phyloP scores from a whole-genome alignment of 2,329 filamentous ascomycete genomes.

The Penicillium fuscoglaucum region DNA sequence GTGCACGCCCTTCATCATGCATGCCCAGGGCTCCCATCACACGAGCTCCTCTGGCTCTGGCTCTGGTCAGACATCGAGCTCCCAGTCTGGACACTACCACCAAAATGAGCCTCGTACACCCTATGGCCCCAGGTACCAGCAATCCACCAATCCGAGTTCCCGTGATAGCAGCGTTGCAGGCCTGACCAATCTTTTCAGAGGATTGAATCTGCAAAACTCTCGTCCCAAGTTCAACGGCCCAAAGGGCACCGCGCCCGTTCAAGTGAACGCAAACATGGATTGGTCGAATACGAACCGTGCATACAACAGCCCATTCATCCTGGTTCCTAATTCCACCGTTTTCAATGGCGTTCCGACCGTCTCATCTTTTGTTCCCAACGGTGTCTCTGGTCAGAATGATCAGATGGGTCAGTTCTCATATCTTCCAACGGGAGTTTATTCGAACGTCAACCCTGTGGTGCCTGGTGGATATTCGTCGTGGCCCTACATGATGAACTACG shows the following conservation, averaged over 20 bases:
- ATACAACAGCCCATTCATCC: constrained; percentile 32
- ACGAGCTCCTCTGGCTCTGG: constrained; percentile 25
- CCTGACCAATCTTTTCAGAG: constrained; percentile 29
- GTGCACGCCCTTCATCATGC: constrained; percentile 22
- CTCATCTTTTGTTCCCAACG: constrained; percentile 31
- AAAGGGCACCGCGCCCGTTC: constrained; percentile 29
- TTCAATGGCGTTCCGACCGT: constrained; percentile 34
- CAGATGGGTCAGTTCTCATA: constrained; percentile 40
- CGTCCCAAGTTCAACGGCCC: constrained; percentile 30
- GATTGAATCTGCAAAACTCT: constrained; percentile 32
- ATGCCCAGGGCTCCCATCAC: constrained; percentile 27
- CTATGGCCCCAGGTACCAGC: constrained; percentile 26
- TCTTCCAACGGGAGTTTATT: constrained; percentile 39
- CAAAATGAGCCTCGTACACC: constrained; percentile 29
- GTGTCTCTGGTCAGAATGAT: constrained; percentile 33
- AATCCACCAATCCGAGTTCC: constrained; percentile 14
- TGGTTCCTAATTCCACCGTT: constrained; percentile 37
- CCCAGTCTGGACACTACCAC: constrained; percentile 27
- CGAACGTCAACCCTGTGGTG: constrained; percentile 37
- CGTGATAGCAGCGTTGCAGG: constrained; percentile 22
- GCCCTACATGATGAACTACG: constrained; percentile 39
- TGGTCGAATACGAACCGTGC: constrained; percentile 31
- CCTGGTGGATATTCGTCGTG: constrained; percentile 35
- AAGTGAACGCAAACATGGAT: constrained; percentile 30
- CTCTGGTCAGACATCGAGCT: constrained; percentile 21